phyloP scores from a whole-genome alignment of 805 yeast genomes.

The Wickerhamia fluorescens region DNA sequence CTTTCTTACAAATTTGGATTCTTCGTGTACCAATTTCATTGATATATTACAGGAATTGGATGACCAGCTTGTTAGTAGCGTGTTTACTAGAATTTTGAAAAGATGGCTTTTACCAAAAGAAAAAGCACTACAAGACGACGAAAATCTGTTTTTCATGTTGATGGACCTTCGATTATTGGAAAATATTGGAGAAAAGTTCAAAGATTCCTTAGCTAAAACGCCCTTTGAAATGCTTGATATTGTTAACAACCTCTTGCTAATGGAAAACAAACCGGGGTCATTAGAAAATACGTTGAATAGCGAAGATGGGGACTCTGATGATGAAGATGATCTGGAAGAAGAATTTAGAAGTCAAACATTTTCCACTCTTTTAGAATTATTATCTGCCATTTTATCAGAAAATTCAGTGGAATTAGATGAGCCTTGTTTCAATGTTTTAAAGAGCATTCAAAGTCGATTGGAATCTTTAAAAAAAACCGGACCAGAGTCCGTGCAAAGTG shows the following conservation, averaged over 20 bases:
- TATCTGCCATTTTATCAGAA: constrained; percentile 31
- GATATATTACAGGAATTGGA: constrained; percentile 44
- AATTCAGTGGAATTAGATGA: constrained; percentile 19
- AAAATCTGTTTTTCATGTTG: constrained; percentile 48
- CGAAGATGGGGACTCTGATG: constrained; percentile 19
- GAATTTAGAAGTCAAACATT: constrained; percentile 13
- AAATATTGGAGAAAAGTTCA: constrained; percentile 48
- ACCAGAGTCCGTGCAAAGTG: constrained; percentile 4
- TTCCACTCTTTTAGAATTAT: constrained; percentile 26
- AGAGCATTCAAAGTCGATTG: constrained; percentile 18
- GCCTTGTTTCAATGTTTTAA: constrained; percentile 21
- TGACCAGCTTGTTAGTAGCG: constrained; percentile 36
- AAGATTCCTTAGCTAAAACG: constrained; percentile 46
- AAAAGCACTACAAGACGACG: constrained; percentile 12
- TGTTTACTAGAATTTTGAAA: constrained; percentile 47
- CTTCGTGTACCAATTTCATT: constrained; percentile 19
- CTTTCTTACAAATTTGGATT: constrained; percentile 24
- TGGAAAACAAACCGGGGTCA: constrained; percentile 20
- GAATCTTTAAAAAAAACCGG: constrained; percentile 2
- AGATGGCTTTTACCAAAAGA: constrained; percentile 47
- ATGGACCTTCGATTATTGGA: constrained; percentile 63
- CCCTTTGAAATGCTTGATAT: constrained; percentile 50
- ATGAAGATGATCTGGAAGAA: constrained; percentile 20
- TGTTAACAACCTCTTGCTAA: constrained; percentile 20
- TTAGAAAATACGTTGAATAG: constrained; percentile 12